Conservation (phyloP, 306 rosid species). For the Crotalaria pallida region DNA sequence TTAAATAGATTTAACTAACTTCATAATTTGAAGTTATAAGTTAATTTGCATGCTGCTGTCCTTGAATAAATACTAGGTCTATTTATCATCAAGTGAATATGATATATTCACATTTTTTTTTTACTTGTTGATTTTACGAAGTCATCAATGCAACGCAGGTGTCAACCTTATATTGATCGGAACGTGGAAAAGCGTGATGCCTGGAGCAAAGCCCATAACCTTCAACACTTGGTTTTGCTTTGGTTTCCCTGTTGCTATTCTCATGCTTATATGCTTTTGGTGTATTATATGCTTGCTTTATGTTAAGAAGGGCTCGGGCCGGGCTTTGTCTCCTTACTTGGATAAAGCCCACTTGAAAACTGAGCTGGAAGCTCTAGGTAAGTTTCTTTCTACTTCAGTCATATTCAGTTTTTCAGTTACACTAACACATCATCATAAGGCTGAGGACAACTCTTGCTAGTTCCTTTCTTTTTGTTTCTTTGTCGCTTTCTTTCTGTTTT, state of each 20-base stretch:
- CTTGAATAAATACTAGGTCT: no score
- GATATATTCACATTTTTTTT: no score
- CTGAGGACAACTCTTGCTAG: no score
- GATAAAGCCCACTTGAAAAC: slow-evolving; percentile 60
- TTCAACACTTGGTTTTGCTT: slow-evolving; percentile 67
- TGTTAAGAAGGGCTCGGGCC: slow-evolving; percentile 38
- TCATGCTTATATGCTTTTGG: slow-evolving; percentile 54
- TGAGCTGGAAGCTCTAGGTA: slow-evolving; percentile 78
- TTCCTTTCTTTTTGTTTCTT: background rate
- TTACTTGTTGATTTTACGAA: no score
- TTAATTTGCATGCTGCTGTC: no score
- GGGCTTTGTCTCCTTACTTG: slow-evolving; percentile 52
- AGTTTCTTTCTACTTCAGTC: background rate
- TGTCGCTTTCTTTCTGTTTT: background rate
- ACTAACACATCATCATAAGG: background rate
- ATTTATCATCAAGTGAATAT: no score
- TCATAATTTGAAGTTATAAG: no score
- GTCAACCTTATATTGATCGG: slow-evolving; percentile 77
- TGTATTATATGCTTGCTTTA: slow-evolving; percentile 52
- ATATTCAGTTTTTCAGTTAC: background rate
- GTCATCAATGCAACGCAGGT: no score
- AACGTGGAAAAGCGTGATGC: slow-evolving; percentile 76
- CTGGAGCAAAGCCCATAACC: slow-evolving; percentile 56
- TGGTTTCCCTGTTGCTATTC: slow-evolving; percentile 59
- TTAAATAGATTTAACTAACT: no score